Percentiles rank a stretch among this genome's conserved stretches.
phyloP scores from a whole-genome alignment of 306 rosid genomes.

The Luffa aegyptiaca region DNA sequence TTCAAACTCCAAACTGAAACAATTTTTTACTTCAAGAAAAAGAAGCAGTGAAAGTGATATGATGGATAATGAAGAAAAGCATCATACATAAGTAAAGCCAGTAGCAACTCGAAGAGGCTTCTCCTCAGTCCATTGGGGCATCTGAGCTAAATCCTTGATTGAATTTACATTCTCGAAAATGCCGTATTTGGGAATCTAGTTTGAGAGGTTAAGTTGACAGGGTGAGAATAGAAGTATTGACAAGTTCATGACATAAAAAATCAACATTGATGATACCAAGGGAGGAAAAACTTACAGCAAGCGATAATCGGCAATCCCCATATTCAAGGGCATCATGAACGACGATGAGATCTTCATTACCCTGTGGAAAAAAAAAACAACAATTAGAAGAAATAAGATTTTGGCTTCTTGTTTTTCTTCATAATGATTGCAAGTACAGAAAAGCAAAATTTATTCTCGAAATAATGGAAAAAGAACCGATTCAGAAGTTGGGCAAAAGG shows the following conservation, averaged over 20 bases:
- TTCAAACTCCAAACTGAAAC: neutral
- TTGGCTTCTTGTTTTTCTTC: neutral
- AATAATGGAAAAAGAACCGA: neutral
- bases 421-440: neutral
- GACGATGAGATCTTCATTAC: constrained; percentile 59
- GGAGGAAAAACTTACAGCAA: constrained; percentile 57
- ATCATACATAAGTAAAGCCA: constrained; percentile 74
- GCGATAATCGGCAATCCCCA: constrained; percentile 73
- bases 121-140: constrained; percentile 80
- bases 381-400: neutral
- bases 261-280: neutral
- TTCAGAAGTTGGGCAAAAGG: neutral
- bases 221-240: neutral
- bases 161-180: constrained; percentile 83
- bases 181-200: constrained; percentile 74
- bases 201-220: constrained; percentile 21
- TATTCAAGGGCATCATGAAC: constrained; percentile 83
- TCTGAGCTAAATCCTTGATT: constrained; percentile 54
- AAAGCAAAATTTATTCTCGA: neutral
- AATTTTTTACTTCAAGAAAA: neutral
- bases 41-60: neutral
- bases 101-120: constrained; percentile 90
- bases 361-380: constrained; percentile 29
- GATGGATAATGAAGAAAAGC: constrained; percentile 5
- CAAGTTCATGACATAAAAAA: neutral